Evolutionary conservation across 768 basidiomycete species (phyloP), one percentile per base, ranked within the genome.

Genomic region (Macrocybe gigantea): DNA sequence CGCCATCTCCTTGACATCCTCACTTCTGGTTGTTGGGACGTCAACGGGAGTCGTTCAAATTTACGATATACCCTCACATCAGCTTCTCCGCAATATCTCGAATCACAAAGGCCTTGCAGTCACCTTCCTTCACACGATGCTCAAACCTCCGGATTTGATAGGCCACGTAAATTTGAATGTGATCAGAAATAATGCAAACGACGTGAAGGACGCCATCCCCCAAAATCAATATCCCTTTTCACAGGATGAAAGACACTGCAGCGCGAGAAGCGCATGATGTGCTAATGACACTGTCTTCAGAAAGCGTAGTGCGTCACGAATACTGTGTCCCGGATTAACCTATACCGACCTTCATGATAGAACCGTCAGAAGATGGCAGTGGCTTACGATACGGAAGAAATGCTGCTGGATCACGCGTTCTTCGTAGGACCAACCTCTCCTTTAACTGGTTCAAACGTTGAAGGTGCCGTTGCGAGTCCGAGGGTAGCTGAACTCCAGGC

Each of bases 11-110:
- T 57, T 88, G 22, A 88, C 86, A 8, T 79, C 82, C 0, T 78
- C 89, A 2, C 74, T 86, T 38, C 79, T 99, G 8, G 65, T 98
- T n/a, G 80, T 82, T 32, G 93, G 95, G 14, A 94, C 92, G 0
- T 62, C 76, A 2, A 64, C 75, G 1, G 92, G 92, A 2, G 60
- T 80, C 9, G 77, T 97, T 43, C 77, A 90, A 49, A 64, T 93
- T 35, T 92, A 93, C 62, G 89, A 96, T 52, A 77, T 95, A 31
- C 81, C 90, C 1, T 95, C 95, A 0, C 90, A 93, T 59, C 94
- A 98, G 60, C 80, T 83, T 30, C 69, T 96, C 29, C 86, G 93
- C 40, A 85, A 87, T 29, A 82, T 97, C 54, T 76, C 79, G 12
- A 73, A 83, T 0, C 85, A 80, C 62, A 85, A 82, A 55, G 79